Percentiles rank a stretch among this genome's conserved stretches.
Evolutionary conservation across 805 yeast genomes (phyloP).

Genomic region (Phaffomyces thermotolerans): DNA sequence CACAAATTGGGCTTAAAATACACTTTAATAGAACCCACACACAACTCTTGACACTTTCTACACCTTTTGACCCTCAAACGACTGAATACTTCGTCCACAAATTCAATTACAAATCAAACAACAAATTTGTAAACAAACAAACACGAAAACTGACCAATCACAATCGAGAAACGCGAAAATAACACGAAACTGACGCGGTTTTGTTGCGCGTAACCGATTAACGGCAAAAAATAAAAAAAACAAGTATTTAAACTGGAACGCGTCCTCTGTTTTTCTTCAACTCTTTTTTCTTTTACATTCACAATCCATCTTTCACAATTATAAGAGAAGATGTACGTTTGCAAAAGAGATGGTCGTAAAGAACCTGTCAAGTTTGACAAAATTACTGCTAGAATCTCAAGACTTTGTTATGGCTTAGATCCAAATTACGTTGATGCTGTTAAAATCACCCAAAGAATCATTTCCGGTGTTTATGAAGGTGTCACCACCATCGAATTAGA

Average conservation of each 20-base stretch:
- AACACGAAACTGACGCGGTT: constrained; percentile 9
- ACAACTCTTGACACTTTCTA: too few relatives aligned
- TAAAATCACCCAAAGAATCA: constrained; percentile 91
- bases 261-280: constrained; percentile 2
- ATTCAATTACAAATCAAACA: not conserved
- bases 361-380: constrained; percentile 95
- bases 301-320: constrained; percentile 27
- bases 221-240: not conserved
- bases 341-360: constrained; percentile 88
- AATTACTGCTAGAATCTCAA: constrained; percentile 90
- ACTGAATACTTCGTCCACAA: too few relatives aligned
- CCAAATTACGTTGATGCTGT: constrained; percentile 90
- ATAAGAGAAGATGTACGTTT: constrained; percentile 51
- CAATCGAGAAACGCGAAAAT: constrained; percentile 3
- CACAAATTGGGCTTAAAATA: too few relatives aligned
- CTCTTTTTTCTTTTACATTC: not conserved
- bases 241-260: constrained; percentile 6
- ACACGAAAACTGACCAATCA: constrained; percentile 2
- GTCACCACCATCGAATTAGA: constrained; percentile 88
- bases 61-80: too few relatives aligned
- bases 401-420: constrained; percentile 92
- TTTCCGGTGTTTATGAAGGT: constrained; percentile 94
- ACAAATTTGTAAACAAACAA: constrained; percentile 4
- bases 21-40: too few relatives aligned
- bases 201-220: not conserved